These are phyloP conservation scores for Cladophialophora psammophila DNA, from an alignment of 2,329 filamentous ascomycete genomes.

Conservation along the genomic window DNA sequence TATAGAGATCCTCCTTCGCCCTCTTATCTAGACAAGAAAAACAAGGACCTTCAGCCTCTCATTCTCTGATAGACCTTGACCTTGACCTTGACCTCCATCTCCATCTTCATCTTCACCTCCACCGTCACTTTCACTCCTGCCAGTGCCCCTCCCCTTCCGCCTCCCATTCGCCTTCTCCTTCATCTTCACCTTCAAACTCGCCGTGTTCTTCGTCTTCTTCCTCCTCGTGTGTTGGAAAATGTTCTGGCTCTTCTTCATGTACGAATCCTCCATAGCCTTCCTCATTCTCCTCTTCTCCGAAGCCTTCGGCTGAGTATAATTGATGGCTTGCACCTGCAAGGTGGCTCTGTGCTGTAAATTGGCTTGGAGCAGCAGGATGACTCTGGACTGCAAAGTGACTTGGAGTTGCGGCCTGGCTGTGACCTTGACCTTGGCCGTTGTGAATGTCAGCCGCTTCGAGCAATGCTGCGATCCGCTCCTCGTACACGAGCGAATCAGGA, in stretches of 20 bases:
- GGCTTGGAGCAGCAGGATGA: neutral
- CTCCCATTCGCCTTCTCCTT: neutral
- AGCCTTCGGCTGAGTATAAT: too few relatives aligned
- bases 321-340: too few relatives aligned
- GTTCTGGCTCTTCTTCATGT: neutral
- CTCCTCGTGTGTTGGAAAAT: neutral
- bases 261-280: neutral
- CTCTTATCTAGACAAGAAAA: neutral
- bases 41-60: neutral
- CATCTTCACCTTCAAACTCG: neutral
- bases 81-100: too few relatives aligned
- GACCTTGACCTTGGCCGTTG: neutral
- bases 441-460: neutral
- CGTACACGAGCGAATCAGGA: neutral
- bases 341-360: too few relatives aligned
- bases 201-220: neutral
- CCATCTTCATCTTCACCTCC: neutral
- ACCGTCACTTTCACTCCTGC: neutral
- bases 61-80: neutral
- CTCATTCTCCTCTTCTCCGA: neutral
- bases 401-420: neutral
- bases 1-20: too few relatives aligned
- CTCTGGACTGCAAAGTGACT: too few relatives aligned
- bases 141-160: neutral
- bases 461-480: neutral